Conservation (phyloP, 257 asterid species). For the Plantago elongata region DNA sequence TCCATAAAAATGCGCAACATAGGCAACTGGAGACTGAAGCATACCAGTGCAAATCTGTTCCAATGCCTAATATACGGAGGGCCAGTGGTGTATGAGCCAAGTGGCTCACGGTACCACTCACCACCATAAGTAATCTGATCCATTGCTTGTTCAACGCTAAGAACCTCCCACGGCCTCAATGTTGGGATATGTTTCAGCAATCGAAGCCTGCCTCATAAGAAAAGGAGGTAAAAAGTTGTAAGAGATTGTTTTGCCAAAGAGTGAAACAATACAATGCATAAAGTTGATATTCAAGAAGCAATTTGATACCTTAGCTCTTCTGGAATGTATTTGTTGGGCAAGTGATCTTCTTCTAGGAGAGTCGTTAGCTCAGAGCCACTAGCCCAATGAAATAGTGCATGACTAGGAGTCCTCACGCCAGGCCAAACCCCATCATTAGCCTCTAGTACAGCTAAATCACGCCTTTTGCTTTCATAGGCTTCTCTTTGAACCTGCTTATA, state of each 20-base stretch:
- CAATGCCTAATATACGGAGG: conserved; percentile 74
- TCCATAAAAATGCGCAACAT: too few relatives aligned
- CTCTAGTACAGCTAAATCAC: conserved; percentile 84
- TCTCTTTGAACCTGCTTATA: conserved; percentile 88
- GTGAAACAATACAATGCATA: too few relatives aligned
- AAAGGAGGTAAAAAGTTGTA: background rate
- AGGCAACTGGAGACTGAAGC: background rate
- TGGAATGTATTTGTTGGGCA: conserved; percentile 92
- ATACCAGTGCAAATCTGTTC: conserved; percentile 59
- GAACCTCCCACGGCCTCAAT: conserved; percentile 97
- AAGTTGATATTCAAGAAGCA: background rate
- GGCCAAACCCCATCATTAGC: conserved; percentile 95
- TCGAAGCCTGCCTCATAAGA: conserved; percentile 42
- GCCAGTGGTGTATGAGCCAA: conserved; percentile 79
- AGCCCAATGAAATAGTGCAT: conserved; percentile 95
- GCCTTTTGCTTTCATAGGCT: conserved; percentile 81
- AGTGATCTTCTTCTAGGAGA: conserved; percentile 82
- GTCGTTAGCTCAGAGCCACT: conserved; percentile 93
- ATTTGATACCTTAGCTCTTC: conserved; percentile 67
- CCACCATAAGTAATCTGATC: conserved; percentile 80
- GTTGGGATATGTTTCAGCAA: conserved; percentile 71
- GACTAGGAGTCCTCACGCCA: conserved; percentile 86
- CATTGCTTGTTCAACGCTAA: conserved; percentile 96
- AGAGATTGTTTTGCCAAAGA: too few relatives aligned
- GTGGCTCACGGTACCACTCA: conserved; percentile 88